A percentile compares a stretch with the other conserved stretches of the same genome.
These are phyloP conservation scores for Pleurotus giganteus DNA, from an alignment of 768 basidiomycete genomes.

Conservation along the genomic window DNA sequence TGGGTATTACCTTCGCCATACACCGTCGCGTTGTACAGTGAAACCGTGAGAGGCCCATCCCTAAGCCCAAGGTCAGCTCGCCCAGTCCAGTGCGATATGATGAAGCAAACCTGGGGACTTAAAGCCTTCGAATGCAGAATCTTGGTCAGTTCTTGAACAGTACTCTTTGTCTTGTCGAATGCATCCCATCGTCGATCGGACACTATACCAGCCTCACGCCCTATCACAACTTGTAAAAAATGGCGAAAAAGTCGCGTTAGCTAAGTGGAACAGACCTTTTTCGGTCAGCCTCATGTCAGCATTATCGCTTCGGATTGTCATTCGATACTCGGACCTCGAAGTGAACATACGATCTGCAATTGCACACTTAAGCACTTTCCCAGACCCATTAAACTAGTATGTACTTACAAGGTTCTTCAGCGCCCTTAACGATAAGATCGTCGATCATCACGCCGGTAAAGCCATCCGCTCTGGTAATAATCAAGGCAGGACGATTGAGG, in stretches of 20 bases:
- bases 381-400: neutral
- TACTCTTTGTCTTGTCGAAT: slow-evolving; percentile 30
- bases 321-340: slow-evolving; percentile 84
- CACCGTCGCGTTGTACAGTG: slow-evolving; percentile 42
- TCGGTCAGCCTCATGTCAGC: slow-evolving; percentile 82
- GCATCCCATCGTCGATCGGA: slow-evolving; percentile 41
- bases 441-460: slow-evolving; percentile 92
- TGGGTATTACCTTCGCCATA: slow-evolving; percentile 35
- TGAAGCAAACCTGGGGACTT: slow-evolving; percentile 39
- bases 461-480: slow-evolving; percentile 80
- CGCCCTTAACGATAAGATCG: slow-evolving; percentile 84
- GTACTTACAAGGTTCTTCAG: slow-evolving; percentile 79
- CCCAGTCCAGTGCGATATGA: neutral
- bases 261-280: slow-evolving; percentile 45
- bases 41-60: slow-evolving; percentile 42
- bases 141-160: slow-evolving; percentile 33
- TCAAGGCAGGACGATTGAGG: slow-evolving; percentile 48
- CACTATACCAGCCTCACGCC: slow-evolving; percentile 41
- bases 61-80: slow-evolving; percentile 14
- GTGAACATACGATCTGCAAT: slow-evolving; percentile 88
- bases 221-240: slow-evolving; percentile 26
- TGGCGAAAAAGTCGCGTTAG: neutral
- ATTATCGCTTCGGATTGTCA: slow-evolving; percentile 86
- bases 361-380: slow-evolving; percentile 4
- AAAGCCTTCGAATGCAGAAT: slow-evolving; percentile 33